Evolutionary conservation across 305 asterid genomes (phyloP), one percentile per base, ranked within the genome.

Genomic region (Vinca major): DNA sequence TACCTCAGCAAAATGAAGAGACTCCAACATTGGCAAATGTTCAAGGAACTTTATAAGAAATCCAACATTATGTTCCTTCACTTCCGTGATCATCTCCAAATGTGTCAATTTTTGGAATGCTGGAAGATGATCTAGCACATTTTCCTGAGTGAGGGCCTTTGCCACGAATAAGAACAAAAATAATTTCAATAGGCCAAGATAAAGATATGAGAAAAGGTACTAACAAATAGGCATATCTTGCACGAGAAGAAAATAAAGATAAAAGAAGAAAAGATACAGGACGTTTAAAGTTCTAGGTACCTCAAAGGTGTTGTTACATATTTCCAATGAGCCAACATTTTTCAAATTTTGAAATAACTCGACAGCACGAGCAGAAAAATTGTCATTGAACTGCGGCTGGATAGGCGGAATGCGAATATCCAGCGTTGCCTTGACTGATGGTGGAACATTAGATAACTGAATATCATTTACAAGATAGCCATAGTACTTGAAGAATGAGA

Each of bases 391-490:
- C 49, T 76, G 70, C 62, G 73, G 33, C n/a, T n/a, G n/a, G n/a
- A n/a, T n/a, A n/a, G n/a, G n/a, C 54, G 62, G 62, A 67, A 63
- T 51, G 12, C 82, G 82, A 62, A 79, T 75, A 72, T 79, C 74
- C 70, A 83, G 76, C 4, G 72, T 72, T 19, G 82, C 84, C 74
- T 70, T 56, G 14, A 72, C 79, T 2, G 75, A 68, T 6, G 83
- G 43, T 20, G 79, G 75, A 68, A 79, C 66, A 62, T 70, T 78
- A 51, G 52, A 52, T 41, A 83, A 63, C 60, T 71, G 73, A 67
- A 85, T 80, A 48, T 79, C 70, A 56, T 81, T 83, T 4, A 83
- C 74, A 44, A 85, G 78, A 53, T 74, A 79, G 62, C 90, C 90
- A 62, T 74, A 64, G 77, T 85, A 85, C 69, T 77, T 73, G 5